A percentile compares a stretch with the other conserved stretches of the same genome.
Evolutionary conservation across 1,139 yeast species (phyloP).

Genomic region (Yamadazyma diddensiae): DNA sequence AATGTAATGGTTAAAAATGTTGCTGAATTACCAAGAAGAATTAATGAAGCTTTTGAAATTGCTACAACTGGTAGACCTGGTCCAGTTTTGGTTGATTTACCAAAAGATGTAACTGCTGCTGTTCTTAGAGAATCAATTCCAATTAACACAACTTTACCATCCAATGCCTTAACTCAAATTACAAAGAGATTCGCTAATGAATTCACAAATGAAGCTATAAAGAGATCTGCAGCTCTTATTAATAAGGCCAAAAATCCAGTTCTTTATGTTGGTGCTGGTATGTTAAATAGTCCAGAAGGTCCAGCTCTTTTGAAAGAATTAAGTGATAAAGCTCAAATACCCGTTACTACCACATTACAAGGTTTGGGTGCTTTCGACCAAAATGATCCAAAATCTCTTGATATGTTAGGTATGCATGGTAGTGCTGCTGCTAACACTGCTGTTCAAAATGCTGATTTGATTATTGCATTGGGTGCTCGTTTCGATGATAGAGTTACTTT

Average conservation of each 20-base stretch:
- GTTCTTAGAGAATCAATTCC: constrained; percentile 86
- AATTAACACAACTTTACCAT: constrained; percentile 78
- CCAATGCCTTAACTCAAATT: constrained; percentile 68
- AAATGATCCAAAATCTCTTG: constrained; percentile 83
- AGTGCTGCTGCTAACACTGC: constrained; percentile 93
- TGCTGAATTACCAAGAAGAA: constrained; percentile 90
- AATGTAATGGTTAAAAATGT: constrained; percentile 96
- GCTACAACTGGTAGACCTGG: constrained; percentile 98
- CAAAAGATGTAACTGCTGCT: constrained; percentile 96
- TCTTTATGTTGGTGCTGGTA: constrained; percentile 90
- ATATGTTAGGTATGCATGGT: constrained; percentile 99
- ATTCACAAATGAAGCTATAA: constrained; percentile 71
- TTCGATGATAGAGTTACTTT: constrained; percentile 98
- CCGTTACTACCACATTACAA: constrained; percentile 93
- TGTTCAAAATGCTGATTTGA: constrained; percentile 88
- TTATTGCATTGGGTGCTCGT: constrained; percentile 93
- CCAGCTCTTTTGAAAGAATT: constrained; percentile 77
- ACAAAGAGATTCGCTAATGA: constrained; percentile 73
- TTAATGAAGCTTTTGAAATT: constrained; percentile 96
- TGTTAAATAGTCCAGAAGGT: constrained; percentile 76
- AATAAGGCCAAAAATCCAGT: constrained; percentile 86
- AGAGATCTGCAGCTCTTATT: constrained; percentile 72
- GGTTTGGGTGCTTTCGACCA: constrained; percentile 95
- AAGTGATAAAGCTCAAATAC: constrained; percentile 87
- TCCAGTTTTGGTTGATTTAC: constrained; percentile 94